Evolutionary conservation across 805 yeast genomes (phyloP).

Genomic region (Sugiyamaella americana): DNA sequence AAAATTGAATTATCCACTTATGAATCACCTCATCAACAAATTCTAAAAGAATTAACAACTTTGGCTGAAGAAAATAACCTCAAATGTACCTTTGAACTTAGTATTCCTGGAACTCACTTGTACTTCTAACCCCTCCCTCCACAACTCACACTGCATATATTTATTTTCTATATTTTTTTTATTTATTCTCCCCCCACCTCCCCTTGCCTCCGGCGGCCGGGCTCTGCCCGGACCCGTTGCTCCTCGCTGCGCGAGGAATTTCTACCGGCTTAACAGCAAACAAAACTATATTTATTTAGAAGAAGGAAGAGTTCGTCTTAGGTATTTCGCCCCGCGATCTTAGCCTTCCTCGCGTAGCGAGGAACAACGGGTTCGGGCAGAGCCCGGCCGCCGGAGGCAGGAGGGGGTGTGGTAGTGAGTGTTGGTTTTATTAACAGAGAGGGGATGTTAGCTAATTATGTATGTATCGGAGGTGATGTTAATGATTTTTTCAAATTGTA

Average conservation of each 20-base stretch:
- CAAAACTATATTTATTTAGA: too few relatives aligned
- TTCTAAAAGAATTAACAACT: constrained; percentile 14
- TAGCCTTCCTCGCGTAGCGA: too few relatives aligned
- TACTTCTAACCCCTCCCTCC: neutral
- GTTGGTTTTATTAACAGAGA: too few relatives aligned
- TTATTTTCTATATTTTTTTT: neutral
- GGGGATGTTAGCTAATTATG: constrained; percentile 17
- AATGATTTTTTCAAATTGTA: constrained; percentile 61
- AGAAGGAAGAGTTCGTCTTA: too few relatives aligned
- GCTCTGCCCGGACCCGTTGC: too few relatives aligned
- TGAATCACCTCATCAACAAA: constrained; percentile 8
- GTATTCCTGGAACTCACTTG: neutral
- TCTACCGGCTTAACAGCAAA: too few relatives aligned
- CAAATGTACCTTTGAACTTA: constrained; percentile 12
- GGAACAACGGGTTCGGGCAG: too few relatives aligned
- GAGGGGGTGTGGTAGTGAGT: too few relatives aligned
- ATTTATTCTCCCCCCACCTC: neutral
- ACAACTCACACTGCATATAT: neutral
- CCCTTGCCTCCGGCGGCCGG: too few relatives aligned
- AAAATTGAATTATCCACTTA: constrained; percentile 28
- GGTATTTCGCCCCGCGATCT: too few relatives aligned
- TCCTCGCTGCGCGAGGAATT: too few relatives aligned
- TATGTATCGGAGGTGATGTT: constrained; percentile 35
- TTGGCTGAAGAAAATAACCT: constrained; percentile 14
- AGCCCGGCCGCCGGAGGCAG: too few relatives aligned